Percentiles rank a stretch among this genome's conserved stretches.
Evolutionary conservation across 352 stramenopile species (phyloP).

Genomic region (Pythium chondricola): DNA sequence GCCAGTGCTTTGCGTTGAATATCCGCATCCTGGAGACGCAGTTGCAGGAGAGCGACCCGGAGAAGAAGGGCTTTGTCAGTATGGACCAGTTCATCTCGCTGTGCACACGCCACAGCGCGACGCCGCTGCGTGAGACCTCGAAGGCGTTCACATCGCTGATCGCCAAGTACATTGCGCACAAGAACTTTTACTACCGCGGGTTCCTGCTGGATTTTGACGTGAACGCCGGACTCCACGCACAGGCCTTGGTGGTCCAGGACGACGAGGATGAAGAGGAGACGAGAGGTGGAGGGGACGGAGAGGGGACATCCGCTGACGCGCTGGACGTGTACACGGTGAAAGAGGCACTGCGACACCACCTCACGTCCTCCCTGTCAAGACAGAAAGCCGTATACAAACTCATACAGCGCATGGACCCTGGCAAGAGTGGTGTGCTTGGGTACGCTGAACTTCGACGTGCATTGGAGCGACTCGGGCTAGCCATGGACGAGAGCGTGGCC

Average conservation of each 20-base stretch:
- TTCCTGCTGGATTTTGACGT: constrained; percentile 63
- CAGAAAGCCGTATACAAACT: constrained; percentile 60
- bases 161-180: constrained; percentile 42
- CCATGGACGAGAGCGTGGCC: constrained; percentile 27
- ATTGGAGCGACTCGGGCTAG: constrained; percentile 49
- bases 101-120: constrained; percentile 29
- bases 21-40: constrained; percentile 33
- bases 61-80: constrained; percentile 47
- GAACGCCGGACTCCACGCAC: constrained; percentile 36
- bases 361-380: constrained; percentile 33
- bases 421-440: constrained; percentile 40
- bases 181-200: constrained; percentile 62
- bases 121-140: constrained; percentile 28
- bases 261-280: constrained; percentile 21
- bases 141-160: constrained; percentile 30
- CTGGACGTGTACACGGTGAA: constrained; percentile 43
- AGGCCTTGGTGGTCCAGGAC: constrained; percentile 53
- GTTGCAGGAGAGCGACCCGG: constrained; percentile 31
- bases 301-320: not conserved
- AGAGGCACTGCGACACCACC: constrained; percentile 41
- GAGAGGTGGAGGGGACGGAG: not conserved
- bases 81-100: constrained; percentile 34
- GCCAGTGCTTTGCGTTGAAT: constrained; percentile 36
- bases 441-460: constrained; percentile 56
- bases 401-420: constrained; percentile 49